Evolutionary conservation across 345 rosid species (phyloP), one percentile per base, ranked within the genome.

Genomic region (Eucalyptus marginata): DNA sequence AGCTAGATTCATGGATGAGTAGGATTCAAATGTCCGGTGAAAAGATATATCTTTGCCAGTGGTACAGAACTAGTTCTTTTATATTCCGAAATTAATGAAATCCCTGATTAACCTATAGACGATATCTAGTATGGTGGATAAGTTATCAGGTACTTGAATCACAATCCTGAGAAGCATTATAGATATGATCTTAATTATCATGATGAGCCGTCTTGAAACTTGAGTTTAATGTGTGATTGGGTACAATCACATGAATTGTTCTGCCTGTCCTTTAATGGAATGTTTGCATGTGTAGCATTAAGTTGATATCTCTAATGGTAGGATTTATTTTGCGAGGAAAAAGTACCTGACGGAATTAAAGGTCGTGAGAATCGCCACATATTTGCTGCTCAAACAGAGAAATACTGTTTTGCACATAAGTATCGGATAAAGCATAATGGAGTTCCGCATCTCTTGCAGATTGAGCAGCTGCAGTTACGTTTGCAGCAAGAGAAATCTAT

Each of bases 401-500:
- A 66, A 31, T 31, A 16, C 40, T 17, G 7, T 71, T 71, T 71
- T 18, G 81, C 80, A 18, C 46, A 71, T 36, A 76, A 76, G 29
- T 40, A 76, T 20, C 5, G 2, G 47, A 20, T 22, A 40, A 36
- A 76, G 15, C 27, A 20, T 76, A 36, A 76, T 76, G 24, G 47
- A 76, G 44, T 76, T 76, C 47, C 1, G 29, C 47, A 40, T 76
- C 16, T 76, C 29, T 76, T 91, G 92, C 95, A 96, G 99, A 94
- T 96, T 89, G 97, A 95, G 93, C 95, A 94, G 92, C 96, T 97
- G 92, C 99, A 95, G 49, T 92, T 91, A 81, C 94, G 94, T 88
- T 89, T 97, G 89, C 99, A 96, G 90, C 94, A 96, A 87, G 99
- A 97, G 92, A 96, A 96, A 91, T 94, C 94, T 33, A 95, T 96